Conservation (phyloP, 2,329 filamentous ascomycete genomes). For the Penicillium nordicum region DNA sequence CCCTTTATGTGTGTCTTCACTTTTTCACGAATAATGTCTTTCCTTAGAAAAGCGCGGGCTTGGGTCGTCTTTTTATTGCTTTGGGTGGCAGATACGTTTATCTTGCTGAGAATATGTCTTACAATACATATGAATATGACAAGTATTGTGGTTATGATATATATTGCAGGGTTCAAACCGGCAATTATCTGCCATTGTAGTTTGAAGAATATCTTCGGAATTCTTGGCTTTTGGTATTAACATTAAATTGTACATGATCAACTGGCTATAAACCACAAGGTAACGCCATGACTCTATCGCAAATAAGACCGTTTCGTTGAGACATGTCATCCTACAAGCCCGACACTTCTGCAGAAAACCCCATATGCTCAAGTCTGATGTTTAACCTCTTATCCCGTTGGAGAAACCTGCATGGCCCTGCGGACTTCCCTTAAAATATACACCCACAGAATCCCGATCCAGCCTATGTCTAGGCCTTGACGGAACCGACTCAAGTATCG, state of each 20-base stretch:
- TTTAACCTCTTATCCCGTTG: background rate
- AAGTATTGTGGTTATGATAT: background rate
- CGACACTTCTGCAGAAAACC: background rate
- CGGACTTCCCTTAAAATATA: background rate
- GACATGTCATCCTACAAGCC: background rate
- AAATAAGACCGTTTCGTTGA: background rate
- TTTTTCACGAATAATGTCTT: slow-evolving; percentile 11
- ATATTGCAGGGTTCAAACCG: background rate
- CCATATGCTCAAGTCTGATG: background rate
- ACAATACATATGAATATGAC: background rate
- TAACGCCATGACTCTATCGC: background rate
- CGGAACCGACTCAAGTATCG: background rate
- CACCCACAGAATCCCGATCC: background rate
- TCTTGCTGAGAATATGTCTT: background rate
- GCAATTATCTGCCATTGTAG: background rate
- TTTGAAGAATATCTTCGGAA: background rate
- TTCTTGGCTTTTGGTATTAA: too few relatives aligned
- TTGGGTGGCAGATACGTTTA: background rate
- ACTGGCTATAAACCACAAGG: background rate
- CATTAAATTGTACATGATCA: background rate
- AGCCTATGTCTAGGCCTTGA: background rate
- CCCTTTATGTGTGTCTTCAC: background rate
- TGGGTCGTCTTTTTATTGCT: background rate
- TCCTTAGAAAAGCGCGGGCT: slow-evolving; percentile 6
- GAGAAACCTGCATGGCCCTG: background rate